Percentiles rank a stretch among this genome's conserved stretches.
These are phyloP conservation scores for Clitoria ternatea DNA, from an alignment of 306 rosid genomes.

Conservation along the genomic window DNA sequence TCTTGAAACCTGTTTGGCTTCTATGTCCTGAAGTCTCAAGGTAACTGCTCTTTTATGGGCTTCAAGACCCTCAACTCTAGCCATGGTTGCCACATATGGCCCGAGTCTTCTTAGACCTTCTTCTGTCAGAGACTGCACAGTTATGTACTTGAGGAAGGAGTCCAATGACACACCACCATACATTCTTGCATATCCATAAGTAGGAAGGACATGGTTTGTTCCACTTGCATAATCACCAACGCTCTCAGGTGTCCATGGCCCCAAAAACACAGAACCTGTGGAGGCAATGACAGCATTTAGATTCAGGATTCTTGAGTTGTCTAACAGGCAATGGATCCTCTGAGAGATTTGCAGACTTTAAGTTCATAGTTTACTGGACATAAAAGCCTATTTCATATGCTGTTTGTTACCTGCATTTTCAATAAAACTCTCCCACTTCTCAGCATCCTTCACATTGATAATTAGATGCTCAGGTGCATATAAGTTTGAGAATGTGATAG, in stretches of 20 bases:
- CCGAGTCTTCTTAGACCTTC: conserved; percentile 88
- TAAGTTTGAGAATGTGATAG: conserved; percentile 81
- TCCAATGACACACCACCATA: conserved; percentile 93
- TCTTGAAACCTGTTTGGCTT: conserved; percentile 59
- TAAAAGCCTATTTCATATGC: not conserved
- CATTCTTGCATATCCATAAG: conserved; percentile 97
- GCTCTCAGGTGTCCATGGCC: conserved; percentile 97
- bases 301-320: conserved; percentile 4
- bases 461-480: conserved; percentile 98
- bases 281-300: not conserved
- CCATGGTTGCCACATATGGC: conserved; percentile 88
- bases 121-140: conserved; percentile 90
- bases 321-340: conserved; percentile 1
- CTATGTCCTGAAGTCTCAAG: conserved; percentile 84
- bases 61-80: conserved; percentile 89
- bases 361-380: not conserved
- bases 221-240: conserved; percentile 99
- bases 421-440: conserved; percentile 92
- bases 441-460: conserved; percentile 85
- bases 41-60: conserved; percentile 95
- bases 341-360: not conserved
- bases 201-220: conserved; percentile 97
- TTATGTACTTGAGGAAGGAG: conserved; percentile 90
- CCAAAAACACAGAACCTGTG: conserved; percentile 90
- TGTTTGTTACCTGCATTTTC: conserved; percentile 99